Evolutionary conservation across 2,329 filamentous ascomycete species (phyloP), one percentile per base, ranked within the genome.

Genomic region (Venturia effusa): DNA sequence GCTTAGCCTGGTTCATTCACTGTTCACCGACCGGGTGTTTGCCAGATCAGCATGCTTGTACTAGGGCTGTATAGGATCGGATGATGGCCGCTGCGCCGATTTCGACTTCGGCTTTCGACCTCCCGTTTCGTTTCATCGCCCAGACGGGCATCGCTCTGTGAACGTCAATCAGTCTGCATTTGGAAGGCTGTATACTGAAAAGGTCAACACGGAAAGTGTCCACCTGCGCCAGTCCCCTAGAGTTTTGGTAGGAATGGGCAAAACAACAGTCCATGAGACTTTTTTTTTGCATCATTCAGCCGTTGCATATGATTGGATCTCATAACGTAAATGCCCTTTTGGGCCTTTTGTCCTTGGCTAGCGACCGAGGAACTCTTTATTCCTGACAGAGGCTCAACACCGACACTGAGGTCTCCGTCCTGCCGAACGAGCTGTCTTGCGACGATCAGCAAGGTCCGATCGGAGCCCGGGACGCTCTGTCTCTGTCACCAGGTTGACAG

Each of bases 401-500:
- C 17, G 3, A 32, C 15, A 7, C 15, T n/a, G 19, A 32, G 51
- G 27, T 34, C 34, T 27, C 51, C 51, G 17, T 34, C 30, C 34
- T 32, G 15, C 30, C 51, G 27, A 34, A 30, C 27, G 17, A 54
- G 48, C 43, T 19, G 30, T 34, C 17, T 34, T 55, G 10, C 51
- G 51, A 27, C 51, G 27, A 55, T 55, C 51, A 34, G 3, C 6
- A n/a, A 57, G 15, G 8, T 57, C 27, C 51, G 51, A 57, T 19
- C 45, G 19, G 17, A 57, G 51, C 27, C 51, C 51, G 34, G 51
- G 17, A n/a, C n/a, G n/a, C n/a, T n/a, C n/a, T n/a, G n/a, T n/a
- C n/a, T 57, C 51, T 24, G 51, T 57, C 30, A 57, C 30, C 30
- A 57, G 51, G 34, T 34, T 57, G 51, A 57, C 51, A 57, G 51